These are phyloP conservation scores for Debaryomyces maramus DNA, from an alignment of 805 yeast species.

Conservation along the genomic window DNA sequence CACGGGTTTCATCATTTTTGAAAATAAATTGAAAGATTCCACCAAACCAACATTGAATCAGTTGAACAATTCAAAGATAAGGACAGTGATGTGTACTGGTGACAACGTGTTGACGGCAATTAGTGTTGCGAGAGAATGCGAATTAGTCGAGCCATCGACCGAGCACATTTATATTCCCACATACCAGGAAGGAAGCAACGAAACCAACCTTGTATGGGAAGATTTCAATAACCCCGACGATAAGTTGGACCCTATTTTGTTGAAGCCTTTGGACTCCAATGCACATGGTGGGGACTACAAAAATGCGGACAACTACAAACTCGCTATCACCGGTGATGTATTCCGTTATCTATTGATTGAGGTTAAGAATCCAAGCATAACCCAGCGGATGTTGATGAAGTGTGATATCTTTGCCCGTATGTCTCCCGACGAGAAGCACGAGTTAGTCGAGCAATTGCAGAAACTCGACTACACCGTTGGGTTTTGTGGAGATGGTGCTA, in stretches of 20 bases:
- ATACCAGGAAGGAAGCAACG: slow-evolving; percentile 39
- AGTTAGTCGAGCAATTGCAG: slow-evolving; percentile 84
- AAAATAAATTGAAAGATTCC: slow-evolving; percentile 77
- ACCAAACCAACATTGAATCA: slow-evolving; percentile 61
- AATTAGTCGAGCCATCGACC: slow-evolving; percentile 49
- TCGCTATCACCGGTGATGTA: slow-evolving; percentile 92
- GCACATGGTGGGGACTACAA: neutral
- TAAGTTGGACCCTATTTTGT: slow-evolving; percentile 62
- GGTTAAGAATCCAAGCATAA: slow-evolving; percentile 37
- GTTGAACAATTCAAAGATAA: slow-evolving; percentile 64
- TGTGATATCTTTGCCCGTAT: slow-evolving; percentile 88
- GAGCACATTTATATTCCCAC: slow-evolving; percentile 53
- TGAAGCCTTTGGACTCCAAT: slow-evolving; percentile 46
- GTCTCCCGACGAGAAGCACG: slow-evolving; percentile 99
- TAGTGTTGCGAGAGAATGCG: slow-evolving; percentile 87
- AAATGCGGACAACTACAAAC: slow-evolving; percentile 38
- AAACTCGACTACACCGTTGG: slow-evolving; percentile 88
- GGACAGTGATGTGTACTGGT: slow-evolving; percentile 97
- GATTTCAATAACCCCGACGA: slow-evolving; percentile 60
- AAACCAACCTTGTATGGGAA: slow-evolving; percentile 58
- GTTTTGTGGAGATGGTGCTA: slow-evolving; percentile 99
- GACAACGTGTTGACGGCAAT: slow-evolving; percentile 94
- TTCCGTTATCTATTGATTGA: slow-evolving; percentile 74
- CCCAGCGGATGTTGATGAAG: slow-evolving; percentile 62
- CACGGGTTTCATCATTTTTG: slow-evolving; percentile 88